Conservation (phyloP, 208 protist species). For the Blastocrithidia nonstop region DNA sequence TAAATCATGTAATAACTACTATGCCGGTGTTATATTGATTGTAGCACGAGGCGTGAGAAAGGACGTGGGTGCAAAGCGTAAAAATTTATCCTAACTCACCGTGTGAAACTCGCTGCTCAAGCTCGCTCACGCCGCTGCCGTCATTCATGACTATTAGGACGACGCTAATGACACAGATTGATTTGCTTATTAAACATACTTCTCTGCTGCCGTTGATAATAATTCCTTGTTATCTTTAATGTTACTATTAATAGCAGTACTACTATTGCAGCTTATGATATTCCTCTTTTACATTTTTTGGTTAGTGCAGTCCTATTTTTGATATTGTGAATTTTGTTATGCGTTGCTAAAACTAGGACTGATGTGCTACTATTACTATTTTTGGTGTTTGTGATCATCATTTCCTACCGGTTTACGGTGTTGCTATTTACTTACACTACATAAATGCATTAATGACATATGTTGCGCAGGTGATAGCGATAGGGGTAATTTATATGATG, state of each 20-base stretch:
- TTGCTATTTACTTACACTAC: too few relatives aligned
- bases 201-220: neutral
- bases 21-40: conserved; percentile 46
- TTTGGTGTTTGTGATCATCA: too few relatives aligned
- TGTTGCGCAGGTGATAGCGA: too few relatives aligned
- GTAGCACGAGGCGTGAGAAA: conserved; percentile 70
- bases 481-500: too few relatives aligned
- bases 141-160: conserved; percentile 43
- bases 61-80: conserved; percentile 29
- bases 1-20: conserved; percentile 38
- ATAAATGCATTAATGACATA: too few relatives aligned
- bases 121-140: conserved; percentile 65
- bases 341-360: too few relatives aligned
- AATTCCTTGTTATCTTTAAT: neutral
- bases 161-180: conserved; percentile 1
- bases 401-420: too few relatives aligned
- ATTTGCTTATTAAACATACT: neutral
- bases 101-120: conserved; percentile 64
- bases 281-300: too few relatives aligned
- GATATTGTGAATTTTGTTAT: too few relatives aligned
- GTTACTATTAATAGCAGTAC: neutral
- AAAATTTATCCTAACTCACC: conserved; percentile 60
- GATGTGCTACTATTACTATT: too few relatives aligned
- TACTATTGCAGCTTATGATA: too few relatives aligned
- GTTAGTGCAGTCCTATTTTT: too few relatives aligned